phyloP scores from a whole-genome alignment of 768 basidiomycete genomes.

The Dictyophora rubrovolvata region DNA sequence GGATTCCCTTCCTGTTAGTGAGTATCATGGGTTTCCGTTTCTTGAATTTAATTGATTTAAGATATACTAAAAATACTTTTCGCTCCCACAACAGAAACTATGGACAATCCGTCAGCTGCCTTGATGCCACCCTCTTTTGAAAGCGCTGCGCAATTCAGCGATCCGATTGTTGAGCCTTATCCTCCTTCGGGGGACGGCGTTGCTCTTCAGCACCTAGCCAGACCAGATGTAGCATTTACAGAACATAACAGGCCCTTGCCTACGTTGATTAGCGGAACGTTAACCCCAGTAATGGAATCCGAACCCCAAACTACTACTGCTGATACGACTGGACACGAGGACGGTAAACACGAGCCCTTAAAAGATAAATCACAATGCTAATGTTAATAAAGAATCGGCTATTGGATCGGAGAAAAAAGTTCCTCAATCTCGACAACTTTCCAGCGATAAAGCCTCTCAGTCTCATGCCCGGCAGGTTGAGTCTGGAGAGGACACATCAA shows the following conservation, averaged over 20 bases:
- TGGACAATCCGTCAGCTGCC: no score
- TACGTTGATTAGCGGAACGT: neutral
- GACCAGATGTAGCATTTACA: neutral
- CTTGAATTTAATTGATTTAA: no score
- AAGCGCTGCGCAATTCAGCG: neutral
- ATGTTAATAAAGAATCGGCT: no score
- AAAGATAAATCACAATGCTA: no score
- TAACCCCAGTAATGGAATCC: neutral
- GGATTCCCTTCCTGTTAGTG: neutral
- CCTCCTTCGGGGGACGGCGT: neutral
- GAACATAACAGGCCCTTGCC: neutral
- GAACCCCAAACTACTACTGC: neutral
- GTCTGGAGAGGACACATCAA: no score
- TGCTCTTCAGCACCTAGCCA: neutral
- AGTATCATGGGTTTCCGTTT: neutral
- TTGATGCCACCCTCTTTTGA: neutral
- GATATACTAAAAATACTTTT: no score
- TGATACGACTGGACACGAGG: no score
- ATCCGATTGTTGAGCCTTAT: neutral
- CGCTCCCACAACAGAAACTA: no score
- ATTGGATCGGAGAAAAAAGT: no score
- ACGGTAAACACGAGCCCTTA: no score
- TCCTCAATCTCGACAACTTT: neutral
- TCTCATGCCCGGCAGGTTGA: no score
- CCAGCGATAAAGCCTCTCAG: neutral